These are phyloP conservation scores for Naegleria gruberi DNA, from an alignment of 208 protist genomes.

Conservation along the genomic window DNA sequence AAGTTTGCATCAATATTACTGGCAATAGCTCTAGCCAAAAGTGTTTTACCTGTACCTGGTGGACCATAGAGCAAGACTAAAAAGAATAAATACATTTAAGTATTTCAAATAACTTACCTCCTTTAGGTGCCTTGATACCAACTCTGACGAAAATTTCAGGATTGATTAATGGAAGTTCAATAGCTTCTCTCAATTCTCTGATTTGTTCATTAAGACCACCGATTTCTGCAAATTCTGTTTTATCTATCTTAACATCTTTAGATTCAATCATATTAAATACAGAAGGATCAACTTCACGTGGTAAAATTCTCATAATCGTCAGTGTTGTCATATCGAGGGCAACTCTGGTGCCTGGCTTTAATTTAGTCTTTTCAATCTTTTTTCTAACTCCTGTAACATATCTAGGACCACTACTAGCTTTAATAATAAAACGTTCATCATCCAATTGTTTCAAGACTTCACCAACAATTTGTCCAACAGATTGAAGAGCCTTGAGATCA, in stretches of 20 bases:
- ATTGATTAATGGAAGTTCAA: conserved; percentile 98
- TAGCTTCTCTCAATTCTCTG: conserved; percentile 95
- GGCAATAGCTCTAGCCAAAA: conserved; percentile 90
- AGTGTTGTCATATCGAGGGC: conserved; percentile 98
- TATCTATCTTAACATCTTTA: conserved; percentile 56
- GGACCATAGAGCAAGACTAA: conserved; percentile 96
- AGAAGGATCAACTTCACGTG: conserved; percentile 95
- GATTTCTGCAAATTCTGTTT: conserved; percentile 80
- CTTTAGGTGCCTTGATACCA: conserved; percentile 98
- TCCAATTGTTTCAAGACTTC: conserved; percentile 93
- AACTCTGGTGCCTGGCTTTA: conserved; percentile 91
- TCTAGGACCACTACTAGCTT: conserved; percentile 93
- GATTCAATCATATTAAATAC: conserved; percentile 99
- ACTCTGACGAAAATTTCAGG: conserved; percentile 97
- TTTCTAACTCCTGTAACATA: conserved; percentile 96
- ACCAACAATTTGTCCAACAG: conserved; percentile 96
- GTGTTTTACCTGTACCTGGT: conserved; percentile 53
- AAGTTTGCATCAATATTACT: conserved; percentile 96
- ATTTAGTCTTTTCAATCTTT: conserved; percentile 80
- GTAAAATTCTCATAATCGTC: conserved; percentile 97
- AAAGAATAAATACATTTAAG: no score
- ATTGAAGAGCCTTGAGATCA: conserved; percentile 93
- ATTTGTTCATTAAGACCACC: conserved; percentile 97
- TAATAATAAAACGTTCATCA: conserved; percentile 94
- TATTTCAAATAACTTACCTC: no score